Evolutionary conservation across 805 yeast species (phyloP).

Genomic region (Debaryomyces tyrocola): DNA sequence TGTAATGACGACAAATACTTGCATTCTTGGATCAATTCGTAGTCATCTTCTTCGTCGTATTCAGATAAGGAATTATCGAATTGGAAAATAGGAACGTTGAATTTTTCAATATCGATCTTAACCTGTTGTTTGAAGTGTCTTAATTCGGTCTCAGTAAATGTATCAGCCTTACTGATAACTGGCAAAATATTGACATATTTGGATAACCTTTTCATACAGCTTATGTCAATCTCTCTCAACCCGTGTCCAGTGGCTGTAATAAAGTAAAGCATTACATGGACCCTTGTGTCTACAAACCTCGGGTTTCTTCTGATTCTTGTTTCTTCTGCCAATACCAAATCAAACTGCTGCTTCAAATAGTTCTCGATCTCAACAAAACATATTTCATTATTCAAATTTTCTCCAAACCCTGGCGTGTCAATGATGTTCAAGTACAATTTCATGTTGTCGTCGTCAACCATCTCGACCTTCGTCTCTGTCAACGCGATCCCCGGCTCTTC

Average conservation of each 20-base stretch:
- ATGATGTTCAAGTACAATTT: conserved; percentile 58
- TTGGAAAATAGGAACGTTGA: conserved; percentile 73
- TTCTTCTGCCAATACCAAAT: conserved; percentile 79
- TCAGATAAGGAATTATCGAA: conserved; percentile 53
- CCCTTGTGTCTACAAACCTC: conserved; percentile 72
- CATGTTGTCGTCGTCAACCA: conserved; percentile 58
- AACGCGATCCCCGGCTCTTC: conserved; percentile 77
- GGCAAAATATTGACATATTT: conserved; percentile 81
- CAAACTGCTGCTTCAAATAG: conserved; percentile 75
- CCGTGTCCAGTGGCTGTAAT: conserved; percentile 82
- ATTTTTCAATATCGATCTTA: conserved; percentile 60
- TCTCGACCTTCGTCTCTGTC: conserved; percentile 63
- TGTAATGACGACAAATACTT: conserved; percentile 60
- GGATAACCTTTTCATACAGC: conserved; percentile 67
- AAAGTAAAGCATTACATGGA: conserved; percentile 76
- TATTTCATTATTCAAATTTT: conserved; percentile 65
- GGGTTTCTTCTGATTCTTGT: conserved; percentile 86
- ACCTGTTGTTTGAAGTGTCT: conserved; percentile 58
- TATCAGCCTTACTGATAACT: conserved; percentile 77
- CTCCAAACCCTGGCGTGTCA: conserved; percentile 79
- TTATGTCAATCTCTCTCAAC: conserved; percentile 70
- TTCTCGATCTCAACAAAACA: conserved; percentile 66
- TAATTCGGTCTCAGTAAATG: conserved; percentile 69
- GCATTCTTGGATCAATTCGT: conserved; percentile 71
- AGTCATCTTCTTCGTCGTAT: conserved; percentile 72